Conservation (phyloP, 1,139 yeast species). For the Petasospora fabianii region DNA sequence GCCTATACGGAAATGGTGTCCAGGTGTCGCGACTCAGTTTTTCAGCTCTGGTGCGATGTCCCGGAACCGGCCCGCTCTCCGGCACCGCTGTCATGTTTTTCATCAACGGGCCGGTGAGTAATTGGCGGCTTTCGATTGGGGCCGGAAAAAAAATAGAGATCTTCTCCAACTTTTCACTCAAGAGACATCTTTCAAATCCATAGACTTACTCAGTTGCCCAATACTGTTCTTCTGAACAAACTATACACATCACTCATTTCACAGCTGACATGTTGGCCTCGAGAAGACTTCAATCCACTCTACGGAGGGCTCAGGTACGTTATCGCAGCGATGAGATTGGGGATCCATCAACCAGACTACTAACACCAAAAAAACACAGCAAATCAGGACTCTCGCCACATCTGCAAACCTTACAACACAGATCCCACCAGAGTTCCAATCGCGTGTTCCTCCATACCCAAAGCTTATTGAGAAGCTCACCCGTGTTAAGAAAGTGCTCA, state of each 20-base stretch:
- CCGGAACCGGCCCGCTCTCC: constrained; percentile 12
- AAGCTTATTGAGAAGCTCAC: constrained; percentile 63
- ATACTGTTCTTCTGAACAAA: too few relatives aligned
- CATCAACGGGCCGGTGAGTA: constrained; percentile 13
- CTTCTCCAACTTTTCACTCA: neutral
- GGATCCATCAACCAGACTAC: neutral
- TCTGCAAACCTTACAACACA: constrained; percentile 25
- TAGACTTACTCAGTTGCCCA: too few relatives aligned
- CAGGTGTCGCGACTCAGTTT: too few relatives aligned
- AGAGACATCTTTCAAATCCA: neutral
- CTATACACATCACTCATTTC: neutral
- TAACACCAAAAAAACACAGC: constrained; percentile 9
- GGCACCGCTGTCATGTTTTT: constrained; percentile 7
- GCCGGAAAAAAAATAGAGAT: neutral
- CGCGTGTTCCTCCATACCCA: constrained; percentile 85
- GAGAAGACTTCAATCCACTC: constrained; percentile 10
- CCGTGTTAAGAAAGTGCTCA: constrained; percentile 59
- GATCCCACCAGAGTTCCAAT: constrained; percentile 56
- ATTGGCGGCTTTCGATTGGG: constrained; percentile 18
- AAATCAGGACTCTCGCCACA: constrained; percentile 22
- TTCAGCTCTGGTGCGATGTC: too few relatives aligned
- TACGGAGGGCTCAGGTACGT: constrained; percentile 16
- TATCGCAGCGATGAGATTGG: constrained; percentile 1
- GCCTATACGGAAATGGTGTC: too few relatives aligned
- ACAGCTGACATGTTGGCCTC: constrained; percentile 12